These are phyloP conservation scores for Rosa rugosa DNA, from an alignment of 306 rosid species.

Conservation along the genomic window DNA sequence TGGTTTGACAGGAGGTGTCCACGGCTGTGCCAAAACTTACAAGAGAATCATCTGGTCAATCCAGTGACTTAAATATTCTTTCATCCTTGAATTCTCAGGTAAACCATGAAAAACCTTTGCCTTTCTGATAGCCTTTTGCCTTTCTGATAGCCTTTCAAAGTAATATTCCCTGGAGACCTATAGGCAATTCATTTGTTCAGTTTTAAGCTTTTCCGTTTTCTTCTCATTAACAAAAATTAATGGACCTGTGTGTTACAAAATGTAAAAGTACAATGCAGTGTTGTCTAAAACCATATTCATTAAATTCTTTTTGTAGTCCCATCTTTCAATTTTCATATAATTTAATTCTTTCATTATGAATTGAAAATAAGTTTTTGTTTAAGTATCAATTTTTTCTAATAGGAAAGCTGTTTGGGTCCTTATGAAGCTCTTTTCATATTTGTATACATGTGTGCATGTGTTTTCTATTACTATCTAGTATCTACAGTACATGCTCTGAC, in stretches of 20 bases:
- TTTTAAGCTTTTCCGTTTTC: conserved; percentile 5
- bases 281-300: not conserved
- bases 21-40: conserved; percentile 74
- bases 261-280: not conserved
- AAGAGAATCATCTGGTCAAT: conserved; percentile 80
- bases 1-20: conserved; percentile 77
- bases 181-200: conserved; percentile 3
- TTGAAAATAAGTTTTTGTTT: not conserved
- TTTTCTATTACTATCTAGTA: not conserved
- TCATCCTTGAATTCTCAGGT: conserved; percentile 98
- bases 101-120: conserved; percentile 25
- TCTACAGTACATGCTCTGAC: conserved; percentile 36
- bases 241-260: not conserved
- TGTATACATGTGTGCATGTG: not conserved
- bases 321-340: not conserved
- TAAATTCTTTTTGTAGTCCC: not conserved
- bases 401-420: not conserved
- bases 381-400: not conserved
- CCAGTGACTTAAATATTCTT: conserved; percentile 90
- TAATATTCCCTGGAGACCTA: conserved; percentile 21
- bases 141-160: conserved; percentile 16
- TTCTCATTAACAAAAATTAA: not conserved
- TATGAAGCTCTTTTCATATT: not conserved
- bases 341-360: not conserved
- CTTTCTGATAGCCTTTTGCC: conserved; percentile 14